A percentile compares a stretch with the other conserved stretches of the same genome.
Evolutionary conservation across 1,284 basidiomycete genomes (phyloP).

Genomic region (Abortiporus biennis): DNA sequence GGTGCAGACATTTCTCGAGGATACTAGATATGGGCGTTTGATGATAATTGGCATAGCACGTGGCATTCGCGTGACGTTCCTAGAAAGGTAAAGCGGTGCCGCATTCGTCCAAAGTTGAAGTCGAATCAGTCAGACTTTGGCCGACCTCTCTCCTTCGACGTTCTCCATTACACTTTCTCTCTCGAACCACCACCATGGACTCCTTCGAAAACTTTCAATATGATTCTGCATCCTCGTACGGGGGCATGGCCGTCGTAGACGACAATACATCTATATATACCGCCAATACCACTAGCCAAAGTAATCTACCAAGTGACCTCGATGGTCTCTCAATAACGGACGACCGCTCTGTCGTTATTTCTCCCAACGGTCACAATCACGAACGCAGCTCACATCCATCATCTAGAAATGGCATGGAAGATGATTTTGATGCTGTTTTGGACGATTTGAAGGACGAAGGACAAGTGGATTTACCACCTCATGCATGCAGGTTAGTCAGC

Average conservation of each 20-base stretch:
- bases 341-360: slow-evolving; percentile 34
- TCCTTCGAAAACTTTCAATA: slow-evolving; percentile 86
- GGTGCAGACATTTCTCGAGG: too few species aligned
- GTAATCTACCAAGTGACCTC: slow-evolving; percentile 48
- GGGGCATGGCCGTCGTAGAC: slow-evolving; percentile 70
- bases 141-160: slow-evolving; percentile 1
- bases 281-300: slow-evolving; percentile 44
- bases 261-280: slow-evolving; percentile 86
- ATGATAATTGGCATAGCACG: slow-evolving; percentile 6
- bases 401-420: slow-evolving; percentile 47
- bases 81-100: too few species aligned
- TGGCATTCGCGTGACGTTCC: slow-evolving; percentile 13
- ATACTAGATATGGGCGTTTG: slow-evolving; percentile 1
- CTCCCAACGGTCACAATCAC: slow-evolving; percentile 32
- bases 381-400: slow-evolving; percentile 25
- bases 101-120: too few species aligned
- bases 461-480: slow-evolving; percentile 78
- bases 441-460: slow-evolving; percentile 87
- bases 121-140: slow-evolving; percentile 2
- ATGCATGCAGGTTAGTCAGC: slow-evolving; percentile 84
- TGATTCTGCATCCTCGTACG: slow-evolving; percentile 73
- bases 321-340: slow-evolving; percentile 62
- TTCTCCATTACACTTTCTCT: neutral
- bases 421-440: slow-evolving; percentile 81
- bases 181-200: slow-evolving; percentile 60